Evolutionary conservation across 1,139 yeast species (phyloP), one percentile per base, ranked within the genome.

Genomic region (Hyphopichia pseudoburtonii): DNA sequence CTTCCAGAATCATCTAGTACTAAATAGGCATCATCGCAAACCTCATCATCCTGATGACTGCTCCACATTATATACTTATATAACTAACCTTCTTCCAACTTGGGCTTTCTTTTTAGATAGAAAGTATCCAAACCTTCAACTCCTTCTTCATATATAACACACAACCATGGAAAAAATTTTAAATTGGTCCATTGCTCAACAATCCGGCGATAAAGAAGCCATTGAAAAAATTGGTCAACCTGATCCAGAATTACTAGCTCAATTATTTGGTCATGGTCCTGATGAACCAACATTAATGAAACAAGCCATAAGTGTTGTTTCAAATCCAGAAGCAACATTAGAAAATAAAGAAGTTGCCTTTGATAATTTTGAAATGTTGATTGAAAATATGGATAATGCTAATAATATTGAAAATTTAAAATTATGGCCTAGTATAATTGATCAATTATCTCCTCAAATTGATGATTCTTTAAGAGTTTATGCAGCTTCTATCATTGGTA

Each of bases 331-430:
- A 32, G 82, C 82, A 15, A 72, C 73, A 3, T 53, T 76, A 23
- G 92, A 83, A 34, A 74, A 76, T 52, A 82, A 82, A 48, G 73
- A 82, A 40, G 76, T 79, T 12, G 96, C 97, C 0, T 75, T 90
- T 43, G 97, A 92, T 46, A 88, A 89, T 58, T 84, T 90, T 52
- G 97, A 92, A 59, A 88, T 90, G 94, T 71, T 92, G 41, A 85
- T 92, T 42, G 98, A 92, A 57, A 89, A 89, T 54, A 64, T 92
- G 47, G 98, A 92, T 60, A 92, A 92, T 58, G 97, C 98, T 17
- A 90, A 92, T 61, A 89, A 88, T 53, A 83, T 92, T 46, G 92
- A 86, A 47, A 86, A 85, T 50, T 60, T 89, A 70, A 78, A 80
- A 44, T 72, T 90, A 48, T 94, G 97, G 98, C 80, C 76, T 11